phyloP scores from a whole-genome alignment of 2,329 filamentous ascomycete species.

The Boeremia exigua region DNA sequence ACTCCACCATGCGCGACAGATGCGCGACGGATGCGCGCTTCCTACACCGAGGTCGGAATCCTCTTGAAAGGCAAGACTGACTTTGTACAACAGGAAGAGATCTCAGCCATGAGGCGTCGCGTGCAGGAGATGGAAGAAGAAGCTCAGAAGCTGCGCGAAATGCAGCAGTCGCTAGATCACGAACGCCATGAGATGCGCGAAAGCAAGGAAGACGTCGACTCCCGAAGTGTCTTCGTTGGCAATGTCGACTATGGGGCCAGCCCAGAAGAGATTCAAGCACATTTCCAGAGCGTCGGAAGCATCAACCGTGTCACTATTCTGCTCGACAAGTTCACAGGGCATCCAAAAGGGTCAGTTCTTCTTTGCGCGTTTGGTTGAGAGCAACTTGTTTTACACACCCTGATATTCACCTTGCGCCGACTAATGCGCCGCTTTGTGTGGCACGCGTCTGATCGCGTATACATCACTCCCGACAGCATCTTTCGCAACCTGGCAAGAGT shows the following conservation, averaged over 20 bases:
- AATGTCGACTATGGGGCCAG: conserved; percentile 98
- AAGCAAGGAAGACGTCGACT: conserved; percentile 94
- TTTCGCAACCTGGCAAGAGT: conserved; percentile 64
- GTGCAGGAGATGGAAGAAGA: conserved; percentile 66
- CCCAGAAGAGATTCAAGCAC: conserved; percentile 96
- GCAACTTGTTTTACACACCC: background rate
- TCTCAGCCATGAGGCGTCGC: conserved; percentile 60
- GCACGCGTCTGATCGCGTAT: background rate
- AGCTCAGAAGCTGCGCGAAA: conserved; percentile 60
- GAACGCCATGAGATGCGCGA: conserved; percentile 83
- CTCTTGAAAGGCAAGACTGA: conserved; percentile 9
- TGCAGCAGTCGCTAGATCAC: conserved; percentile 74
- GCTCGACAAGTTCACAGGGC: conserved; percentile 96
- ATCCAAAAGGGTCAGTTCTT: conserved; percentile 91
- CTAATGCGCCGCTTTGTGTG: conserved; percentile 1
- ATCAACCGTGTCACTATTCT: conserved; percentile 99
- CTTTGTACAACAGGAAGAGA: conserved; percentile 44
- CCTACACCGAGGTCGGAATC: no score
- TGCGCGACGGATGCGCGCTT: background rate
- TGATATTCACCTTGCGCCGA: conserved; percentile 2
- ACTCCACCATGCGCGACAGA: background rate
- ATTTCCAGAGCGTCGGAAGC: conserved; percentile 95
- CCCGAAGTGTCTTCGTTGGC: conserved; percentile 94
- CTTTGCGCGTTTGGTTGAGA: conserved; percentile 30
- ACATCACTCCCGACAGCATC: conserved; percentile 18